Percentiles rank a stretch among this genome's conserved stretches.
phyloP scores from a whole-genome alignment of 768 basidiomycete species.

The Sporobolomyces pararoseus region DNA sequence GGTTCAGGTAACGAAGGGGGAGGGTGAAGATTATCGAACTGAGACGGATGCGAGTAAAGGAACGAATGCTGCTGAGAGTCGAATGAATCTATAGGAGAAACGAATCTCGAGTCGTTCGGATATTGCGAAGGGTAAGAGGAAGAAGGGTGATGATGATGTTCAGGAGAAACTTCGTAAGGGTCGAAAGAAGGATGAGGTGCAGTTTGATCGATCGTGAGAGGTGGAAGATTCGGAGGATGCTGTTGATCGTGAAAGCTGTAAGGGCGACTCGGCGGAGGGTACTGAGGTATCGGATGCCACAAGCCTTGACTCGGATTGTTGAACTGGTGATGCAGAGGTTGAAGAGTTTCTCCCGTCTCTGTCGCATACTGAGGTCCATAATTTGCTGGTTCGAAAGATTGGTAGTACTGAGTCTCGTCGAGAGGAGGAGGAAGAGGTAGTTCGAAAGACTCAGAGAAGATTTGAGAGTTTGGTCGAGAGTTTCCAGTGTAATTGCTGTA shows the following conservation, averaged over 20 bases:
- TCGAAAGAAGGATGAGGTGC: background rate
- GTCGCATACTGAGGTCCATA: background rate
- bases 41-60: slow-evolving; percentile 6
- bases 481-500: slow-evolving; percentile 8
- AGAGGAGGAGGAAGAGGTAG: slow-evolving; percentile 3
- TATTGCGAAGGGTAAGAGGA: too few species aligned
- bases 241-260: background rate
- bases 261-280: background rate
- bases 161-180: slow-evolving; percentile 17
- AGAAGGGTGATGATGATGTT: background rate
- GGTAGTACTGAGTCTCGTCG: background rate
- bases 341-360: slow-evolving; percentile 5
- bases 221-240: slow-evolving; percentile 1
- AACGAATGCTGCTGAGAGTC: slow-evolving; percentile 19
- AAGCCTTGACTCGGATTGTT: background rate
- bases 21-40: background rate
- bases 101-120: slow-evolving; percentile 28
- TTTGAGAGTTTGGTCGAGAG: slow-evolving; percentile 2
- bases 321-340: slow-evolving; percentile 5
- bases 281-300: slow-evolving; percentile 6
- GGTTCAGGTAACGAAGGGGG: background rate
- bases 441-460: slow-evolving; percentile 7
- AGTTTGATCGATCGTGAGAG: slow-evolving; percentile 8
- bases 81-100: slow-evolving; percentile 15
- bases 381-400: background rate